A percentile compares a stretch with the other conserved stretches of the same genome.
These are phyloP conservation scores for Lagenaria siceraria DNA, from an alignment of 306 rosid genomes.

Conservation along the genomic window DNA sequence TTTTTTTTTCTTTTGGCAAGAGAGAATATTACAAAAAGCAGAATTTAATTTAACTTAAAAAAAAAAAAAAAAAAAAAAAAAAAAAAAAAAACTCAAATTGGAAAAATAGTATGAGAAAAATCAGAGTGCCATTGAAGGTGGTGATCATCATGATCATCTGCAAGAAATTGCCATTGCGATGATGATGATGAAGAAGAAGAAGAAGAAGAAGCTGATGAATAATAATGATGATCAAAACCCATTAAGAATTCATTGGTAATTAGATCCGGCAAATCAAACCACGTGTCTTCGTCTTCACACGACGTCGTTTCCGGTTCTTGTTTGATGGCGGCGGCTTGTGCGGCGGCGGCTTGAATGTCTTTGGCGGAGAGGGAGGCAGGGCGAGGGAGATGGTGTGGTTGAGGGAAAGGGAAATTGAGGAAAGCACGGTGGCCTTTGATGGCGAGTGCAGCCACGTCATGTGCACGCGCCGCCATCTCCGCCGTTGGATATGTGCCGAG, in stretches of 20 bases:
- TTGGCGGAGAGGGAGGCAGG: neutral
- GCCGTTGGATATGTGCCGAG: slow-evolving; percentile 5
- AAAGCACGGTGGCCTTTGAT: slow-evolving; percentile 5
- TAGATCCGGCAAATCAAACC: slow-evolving; percentile 13
- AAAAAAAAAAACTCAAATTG: neutral
- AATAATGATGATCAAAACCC: neutral
- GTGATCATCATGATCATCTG: slow-evolving; percentile 16
- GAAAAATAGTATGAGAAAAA: neutral
- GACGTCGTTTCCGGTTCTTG: neutral
- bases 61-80: neutral
- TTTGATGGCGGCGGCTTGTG: neutral
- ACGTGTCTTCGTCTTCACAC: neutral
- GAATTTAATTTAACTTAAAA: neutral
- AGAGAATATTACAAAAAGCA: neutral
- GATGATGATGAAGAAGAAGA: neutral
- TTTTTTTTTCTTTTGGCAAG: neutral
- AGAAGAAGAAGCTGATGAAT: neutral
- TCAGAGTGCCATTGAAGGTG: slow-evolving; percentile 35
- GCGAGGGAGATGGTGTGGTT: slow-evolving; percentile 5
- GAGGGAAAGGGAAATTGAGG: slow-evolving; percentile 13
- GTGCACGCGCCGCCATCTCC: slow-evolving; percentile 12
- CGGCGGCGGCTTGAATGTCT: slow-evolving; percentile 4
- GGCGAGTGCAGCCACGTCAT: slow-evolving; percentile 6
- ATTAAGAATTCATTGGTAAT: slow-evolving; percentile 18
- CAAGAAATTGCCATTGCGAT: slow-evolving; percentile 53